Percentiles rank a stretch among this genome's conserved stretches.
phyloP scores from a whole-genome alignment of 2,329 filamentous ascomycete species.

The Sporothrix brasiliensis region DNA sequence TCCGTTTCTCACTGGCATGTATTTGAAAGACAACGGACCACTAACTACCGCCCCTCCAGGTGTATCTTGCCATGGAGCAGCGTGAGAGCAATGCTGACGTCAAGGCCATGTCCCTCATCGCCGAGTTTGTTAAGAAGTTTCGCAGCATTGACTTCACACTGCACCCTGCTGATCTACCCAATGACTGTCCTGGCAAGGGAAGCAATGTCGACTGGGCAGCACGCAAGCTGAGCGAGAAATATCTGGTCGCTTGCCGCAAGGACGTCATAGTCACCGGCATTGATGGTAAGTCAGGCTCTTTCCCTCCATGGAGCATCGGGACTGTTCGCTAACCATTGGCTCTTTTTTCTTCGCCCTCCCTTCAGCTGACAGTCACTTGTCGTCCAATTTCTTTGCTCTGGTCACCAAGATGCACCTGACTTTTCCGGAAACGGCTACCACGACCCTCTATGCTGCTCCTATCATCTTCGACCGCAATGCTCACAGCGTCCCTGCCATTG shows the following conservation, averaged over 20 bases:
- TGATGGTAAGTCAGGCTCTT: constrained; percentile 60
- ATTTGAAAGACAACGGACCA: background rate
- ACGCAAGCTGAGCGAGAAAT: constrained; percentile 65
- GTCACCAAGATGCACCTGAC: constrained; percentile 65
- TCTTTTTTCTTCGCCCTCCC: constrained; percentile 20
- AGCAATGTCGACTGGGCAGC: constrained; percentile 75
- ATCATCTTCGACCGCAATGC: constrained; percentile 76
- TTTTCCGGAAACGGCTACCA: constrained; percentile 61
- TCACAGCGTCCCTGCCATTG: constrained; percentile 66
- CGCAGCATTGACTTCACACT: constrained; percentile 68
- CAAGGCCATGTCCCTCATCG: constrained; percentile 65
- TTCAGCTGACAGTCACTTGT: constrained; percentile 71
- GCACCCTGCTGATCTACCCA: constrained; percentile 66
- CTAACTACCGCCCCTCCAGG: constrained; percentile 46
- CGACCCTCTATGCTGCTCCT: constrained; percentile 68
- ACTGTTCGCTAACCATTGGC: constrained; percentile 39
- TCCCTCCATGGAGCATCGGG: background rate
- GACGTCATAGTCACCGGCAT: constrained; percentile 72
- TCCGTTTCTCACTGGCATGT: background rate
- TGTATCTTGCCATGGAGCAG: constrained; percentile 74
- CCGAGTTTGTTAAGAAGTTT: constrained; percentile 66
- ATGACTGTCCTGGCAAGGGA: constrained; percentile 72
- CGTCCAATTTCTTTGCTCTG: constrained; percentile 66
- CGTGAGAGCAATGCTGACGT: constrained; percentile 63
- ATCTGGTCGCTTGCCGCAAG: constrained; percentile 55